Evolutionary conservation across 345 rosid species (phyloP), one percentile per base, ranked within the genome.

Genomic region (Murraya koenigii): DNA sequence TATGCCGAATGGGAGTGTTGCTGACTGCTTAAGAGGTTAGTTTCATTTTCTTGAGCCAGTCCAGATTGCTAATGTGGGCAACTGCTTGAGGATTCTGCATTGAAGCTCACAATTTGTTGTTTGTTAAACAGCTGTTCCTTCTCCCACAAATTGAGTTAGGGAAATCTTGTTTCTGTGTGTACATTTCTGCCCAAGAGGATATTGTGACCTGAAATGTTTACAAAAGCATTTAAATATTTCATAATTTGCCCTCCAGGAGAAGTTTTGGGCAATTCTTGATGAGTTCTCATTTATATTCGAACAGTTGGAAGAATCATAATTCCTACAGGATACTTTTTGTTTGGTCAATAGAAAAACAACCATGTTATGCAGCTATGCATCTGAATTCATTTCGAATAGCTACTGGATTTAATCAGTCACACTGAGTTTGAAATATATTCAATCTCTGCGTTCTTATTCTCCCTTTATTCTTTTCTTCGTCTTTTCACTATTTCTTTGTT

Each of bases 1-100:
- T 61, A 96, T 96, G 97, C 97, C 94, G 61, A 94, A 96, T 87
- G 99, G 98, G 66, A 94, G 98, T 20, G 97, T 92, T 2, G 98
- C 97, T 54, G 99, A 96, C 71, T 90, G 99, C 38, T 77, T 94
- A 38, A 87, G 95, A 94, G 98, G 98, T 94, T 81, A 72, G 78
- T 78, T 62, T 78, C 71, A 33, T 33, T 54, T 49, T 25, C 23
- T 30, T 35, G 1, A 32, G 23, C 23, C 5, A 23, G 56, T 26
- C 67, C 49, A 25, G 66, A 36, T 73, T 73, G 58, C 71, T 25
- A 22, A 41, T 33, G 1, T 6, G 25, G 15, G 38, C 49, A 56
- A 49, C 32, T n/a, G 64, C 7, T 5, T 13, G 22, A 7, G 35
- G 2, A 8, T 19, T 62, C 32, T 32, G 35, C 36, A 28, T 5